Evolutionary conservation across 371 early-diverging fungal genomes (phyloP).

Genomic region (Mucor velutinosus): DNA sequence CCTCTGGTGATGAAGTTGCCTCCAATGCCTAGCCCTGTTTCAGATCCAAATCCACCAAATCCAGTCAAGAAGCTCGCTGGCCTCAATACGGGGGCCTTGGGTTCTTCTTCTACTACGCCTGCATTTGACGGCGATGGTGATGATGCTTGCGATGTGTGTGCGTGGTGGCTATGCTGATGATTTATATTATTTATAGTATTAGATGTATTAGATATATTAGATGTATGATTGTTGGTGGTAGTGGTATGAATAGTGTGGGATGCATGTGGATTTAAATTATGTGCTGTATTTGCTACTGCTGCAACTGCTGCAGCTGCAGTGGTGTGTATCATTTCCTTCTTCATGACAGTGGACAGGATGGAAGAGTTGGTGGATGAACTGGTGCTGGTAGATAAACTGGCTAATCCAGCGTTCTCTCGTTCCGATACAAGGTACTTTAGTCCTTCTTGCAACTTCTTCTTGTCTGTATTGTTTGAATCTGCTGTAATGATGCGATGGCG

Average conservation of each 20-base stretch:
- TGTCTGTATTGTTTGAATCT: constrained; percentile 37
- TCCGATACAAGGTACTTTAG: constrained; percentile 53
- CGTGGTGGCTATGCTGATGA: background rate
- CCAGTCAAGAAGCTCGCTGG: constrained; percentile 50
- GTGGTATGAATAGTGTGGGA: background rate
- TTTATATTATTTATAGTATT: background rate
- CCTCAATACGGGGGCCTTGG: constrained; percentile 27
- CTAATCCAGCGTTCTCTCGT: constrained; percentile 30
- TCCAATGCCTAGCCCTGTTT: constrained; percentile 15
- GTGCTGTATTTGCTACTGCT: constrained; percentile 1
- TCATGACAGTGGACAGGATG: constrained; percentile 25
- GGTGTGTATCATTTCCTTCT: constrained; percentile 16
- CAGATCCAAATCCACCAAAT: constrained; percentile 35
- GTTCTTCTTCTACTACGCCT: background rate
- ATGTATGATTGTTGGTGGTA: background rate
- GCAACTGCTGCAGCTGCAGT: background rate
- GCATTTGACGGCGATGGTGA: background rate
- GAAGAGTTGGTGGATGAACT: constrained; percentile 36
- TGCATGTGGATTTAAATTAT: background rate
- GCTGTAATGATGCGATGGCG: constrained; percentile 51
- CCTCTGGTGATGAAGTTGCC: constrained; percentile 39
- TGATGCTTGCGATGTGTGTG: constrained; percentile 3
- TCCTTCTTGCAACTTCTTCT: constrained; percentile 50
- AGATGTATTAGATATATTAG: constrained; percentile 1
- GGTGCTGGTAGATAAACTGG: constrained; percentile 33